Evolutionary conservation across 805 yeast genomes (phyloP).

Genomic region (Schizosaccharomyces japonicus): DNA sequence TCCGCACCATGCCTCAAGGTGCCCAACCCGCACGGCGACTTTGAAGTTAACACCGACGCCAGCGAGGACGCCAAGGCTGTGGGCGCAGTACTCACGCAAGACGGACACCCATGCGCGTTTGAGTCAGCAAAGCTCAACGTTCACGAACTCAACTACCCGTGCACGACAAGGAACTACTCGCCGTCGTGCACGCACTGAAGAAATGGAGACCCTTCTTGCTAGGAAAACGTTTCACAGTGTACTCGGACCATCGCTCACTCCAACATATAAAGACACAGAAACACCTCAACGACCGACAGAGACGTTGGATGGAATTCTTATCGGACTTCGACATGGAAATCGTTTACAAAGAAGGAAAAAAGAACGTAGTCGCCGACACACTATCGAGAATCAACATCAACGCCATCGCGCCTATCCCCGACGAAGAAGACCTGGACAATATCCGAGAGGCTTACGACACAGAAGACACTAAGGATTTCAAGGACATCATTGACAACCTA

Average conservation of each 20-base stretch:
- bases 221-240: not conserved
- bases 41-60: conserved; percentile 1
- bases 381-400: too few species aligned
- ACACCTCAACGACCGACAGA: not conserved
- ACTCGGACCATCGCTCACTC: not conserved
- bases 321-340: not conserved
- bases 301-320: not conserved
- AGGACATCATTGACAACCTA: too few species aligned
- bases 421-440: too few species aligned
- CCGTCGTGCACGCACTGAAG: not conserved
- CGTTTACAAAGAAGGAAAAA: not conserved
- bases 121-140: too few species aligned
- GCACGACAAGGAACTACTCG: not conserved
- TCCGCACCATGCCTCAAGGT: not conserved
- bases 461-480: too few species aligned
- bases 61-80: not conserved
- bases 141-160: not conserved
- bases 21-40: not conserved
- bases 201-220: too few species aligned
- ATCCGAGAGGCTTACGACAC: too few species aligned
- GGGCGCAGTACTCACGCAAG: not conserved
- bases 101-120: not conserved
- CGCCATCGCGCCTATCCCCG: too few species aligned
- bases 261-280: not conserved
- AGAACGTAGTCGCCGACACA: not conserved